Percentiles rank a stretch among this genome's conserved stretches.
Evolutionary conservation across 192 early-diverging fungal genomes (phyloP).

Genomic region (Linnemannia exigua): DNA sequence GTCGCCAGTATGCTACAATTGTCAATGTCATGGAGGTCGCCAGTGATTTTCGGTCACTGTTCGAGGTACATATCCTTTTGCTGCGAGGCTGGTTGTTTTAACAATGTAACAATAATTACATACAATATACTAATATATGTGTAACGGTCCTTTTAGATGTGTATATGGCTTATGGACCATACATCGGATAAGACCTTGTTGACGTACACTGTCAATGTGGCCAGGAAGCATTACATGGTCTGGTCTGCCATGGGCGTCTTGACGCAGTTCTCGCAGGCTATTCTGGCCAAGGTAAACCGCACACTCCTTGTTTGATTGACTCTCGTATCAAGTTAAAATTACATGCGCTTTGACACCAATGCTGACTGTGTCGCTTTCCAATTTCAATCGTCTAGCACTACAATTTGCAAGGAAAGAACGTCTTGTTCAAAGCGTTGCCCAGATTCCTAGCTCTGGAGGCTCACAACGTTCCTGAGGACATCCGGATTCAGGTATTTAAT

Average conservation of each 20-base stretch:
- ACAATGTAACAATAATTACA: not conserved
- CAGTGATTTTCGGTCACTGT: constrained; percentile 63
- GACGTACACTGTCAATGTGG: constrained; percentile 63
- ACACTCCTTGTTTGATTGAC: not conserved
- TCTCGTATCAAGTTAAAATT: not conserved
- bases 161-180: constrained; percentile 68
- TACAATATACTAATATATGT: no score
- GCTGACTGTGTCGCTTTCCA: not conserved
- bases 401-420: constrained; percentile 37
- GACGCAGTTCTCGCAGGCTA: constrained; percentile 43
- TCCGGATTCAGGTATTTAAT: constrained; percentile 22
- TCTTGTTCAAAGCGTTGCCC: constrained; percentile 33
- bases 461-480: constrained; percentile 47
- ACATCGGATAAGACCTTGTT: constrained; percentile 63
- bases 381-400: constrained; percentile 24
- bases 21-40: constrained; percentile 62
- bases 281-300: constrained; percentile 33
- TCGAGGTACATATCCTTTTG: constrained; percentile 48
- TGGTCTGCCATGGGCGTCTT: constrained; percentile 63
- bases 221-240: constrained; percentile 62
- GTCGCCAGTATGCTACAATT: constrained; percentile 70
- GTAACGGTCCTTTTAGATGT: constrained; percentile 21
- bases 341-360: not conserved
- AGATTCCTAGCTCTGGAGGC: constrained; percentile 42
- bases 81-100: not conserved